phyloP scores from a whole-genome alignment of 1,284 basidiomycete genomes.

The Ustilago curta region DNA sequence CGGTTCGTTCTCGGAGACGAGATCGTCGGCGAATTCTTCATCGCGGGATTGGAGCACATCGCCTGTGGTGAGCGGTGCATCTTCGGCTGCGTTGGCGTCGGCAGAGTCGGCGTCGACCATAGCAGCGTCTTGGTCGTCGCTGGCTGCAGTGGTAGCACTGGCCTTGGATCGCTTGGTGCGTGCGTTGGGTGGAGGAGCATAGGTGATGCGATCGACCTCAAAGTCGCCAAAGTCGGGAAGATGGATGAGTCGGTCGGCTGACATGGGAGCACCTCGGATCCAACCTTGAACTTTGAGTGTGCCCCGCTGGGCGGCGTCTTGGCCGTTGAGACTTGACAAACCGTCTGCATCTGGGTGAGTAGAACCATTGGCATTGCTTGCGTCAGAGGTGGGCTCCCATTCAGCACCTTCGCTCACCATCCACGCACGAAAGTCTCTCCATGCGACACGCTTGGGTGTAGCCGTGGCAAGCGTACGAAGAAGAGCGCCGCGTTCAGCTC shows the following conservation, averaged over 20 bases:
- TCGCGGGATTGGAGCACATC: conserved; percentile 74
- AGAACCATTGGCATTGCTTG: conserved; percentile 72
- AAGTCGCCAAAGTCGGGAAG: conserved; percentile 90
- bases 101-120: conserved; percentile 16
- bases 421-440: conserved; percentile 85
- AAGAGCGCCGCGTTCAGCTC: conserved; percentile 74
- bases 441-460: conserved; percentile 75
- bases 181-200: conserved; percentile 51
- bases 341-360: conserved; percentile 6
- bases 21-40: conserved; percentile 82
- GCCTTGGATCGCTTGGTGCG: conserved; percentile 37
- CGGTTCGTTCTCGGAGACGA: conserved; percentile 86
- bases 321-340: conserved; percentile 53
- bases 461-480: conserved; percentile 72
- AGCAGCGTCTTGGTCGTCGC: conserved; percentile 17
- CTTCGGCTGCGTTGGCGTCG: conserved; percentile 60
- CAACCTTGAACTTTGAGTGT: conserved; percentile 83
- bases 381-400: conserved; percentile 48
- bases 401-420: conserved; percentile 78
- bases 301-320: conserved; percentile 68
- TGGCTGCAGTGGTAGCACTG: conserved; percentile 30
- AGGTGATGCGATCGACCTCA: conserved; percentile 79
- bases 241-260: conserved; percentile 87
- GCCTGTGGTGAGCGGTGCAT: conserved; percentile 69
- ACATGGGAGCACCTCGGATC: conserved; percentile 82